A percentile compares a stretch with the other conserved stretches of the same genome.
These are phyloP conservation scores for Backusella macrospora DNA, from an alignment of 192 early-diverging fungal species.

Conservation along the genomic window DNA sequence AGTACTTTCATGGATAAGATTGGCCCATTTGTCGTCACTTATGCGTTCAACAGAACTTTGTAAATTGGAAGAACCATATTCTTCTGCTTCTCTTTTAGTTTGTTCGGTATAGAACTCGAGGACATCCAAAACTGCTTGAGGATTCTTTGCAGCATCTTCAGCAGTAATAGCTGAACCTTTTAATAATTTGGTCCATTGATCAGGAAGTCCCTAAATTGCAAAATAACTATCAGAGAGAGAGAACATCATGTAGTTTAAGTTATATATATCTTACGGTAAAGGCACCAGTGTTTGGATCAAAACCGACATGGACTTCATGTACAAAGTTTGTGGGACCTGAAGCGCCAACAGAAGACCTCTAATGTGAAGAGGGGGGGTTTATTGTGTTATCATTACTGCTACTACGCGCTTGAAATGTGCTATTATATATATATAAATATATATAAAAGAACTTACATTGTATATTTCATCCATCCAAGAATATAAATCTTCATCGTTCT, in stretches of 20 bases:
- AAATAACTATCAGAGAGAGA: too few species aligned
- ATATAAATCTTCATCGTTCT: slow-evolving; percentile 96
- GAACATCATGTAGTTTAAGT: not conserved
- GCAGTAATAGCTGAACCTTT: slow-evolving; percentile 93
- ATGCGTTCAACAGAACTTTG: slow-evolving; percentile 24
- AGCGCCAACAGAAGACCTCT: slow-evolving; percentile 80
- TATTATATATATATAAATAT: too few species aligned
- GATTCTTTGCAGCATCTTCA: slow-evolving; percentile 97
- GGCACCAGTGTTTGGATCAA: slow-evolving; percentile 62
- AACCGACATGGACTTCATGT: slow-evolving; percentile 80
- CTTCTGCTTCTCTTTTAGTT: slow-evolving; percentile 55
- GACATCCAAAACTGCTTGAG: slow-evolving; percentile 97
- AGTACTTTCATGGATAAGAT: slow-evolving; percentile 51
- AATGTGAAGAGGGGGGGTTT: not conserved
- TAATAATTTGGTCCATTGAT: slow-evolving; percentile 91
- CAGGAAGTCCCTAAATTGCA: slow-evolving; percentile 91
- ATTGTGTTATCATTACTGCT: not conserved
- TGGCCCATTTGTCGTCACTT: slow-evolving; percentile 51
- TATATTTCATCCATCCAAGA: slow-evolving; percentile 99
- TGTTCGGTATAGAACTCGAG: slow-evolving; percentile 97
- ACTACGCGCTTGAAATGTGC: not conserved
- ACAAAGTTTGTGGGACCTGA: slow-evolving; percentile 87
- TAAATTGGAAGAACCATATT: slow-evolving; percentile 44
- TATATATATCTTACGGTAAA: slow-evolving; percentile 51
- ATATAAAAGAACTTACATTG: slow-evolving; percentile 55